Conservation (phyloP, 208 protist genomes). For the Acanthamoeba sp. region DNA sequence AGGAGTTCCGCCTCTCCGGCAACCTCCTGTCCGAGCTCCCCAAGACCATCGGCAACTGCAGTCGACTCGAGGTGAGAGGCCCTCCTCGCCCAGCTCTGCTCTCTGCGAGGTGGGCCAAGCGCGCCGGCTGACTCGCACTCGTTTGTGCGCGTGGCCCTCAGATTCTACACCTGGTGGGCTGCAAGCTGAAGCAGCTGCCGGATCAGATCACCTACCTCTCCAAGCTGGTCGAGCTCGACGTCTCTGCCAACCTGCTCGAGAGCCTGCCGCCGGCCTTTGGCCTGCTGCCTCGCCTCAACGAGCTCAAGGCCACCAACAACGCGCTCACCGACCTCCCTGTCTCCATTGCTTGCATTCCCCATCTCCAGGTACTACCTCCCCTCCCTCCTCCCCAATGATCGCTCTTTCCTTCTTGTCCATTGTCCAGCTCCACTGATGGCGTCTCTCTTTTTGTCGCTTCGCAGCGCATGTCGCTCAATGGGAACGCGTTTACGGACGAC, state of each 20-base stretch:
- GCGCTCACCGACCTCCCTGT: neutral
- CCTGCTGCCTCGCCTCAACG: neutral
- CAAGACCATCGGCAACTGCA: neutral
- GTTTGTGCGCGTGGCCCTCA: neutral
- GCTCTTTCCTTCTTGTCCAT: neutral
- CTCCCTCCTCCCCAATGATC: neutral
- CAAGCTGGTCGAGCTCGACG: conserved; percentile 22
- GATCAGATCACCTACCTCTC: neutral
- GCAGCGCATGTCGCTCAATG: conserved; percentile 31
- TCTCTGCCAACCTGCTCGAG: neutral
- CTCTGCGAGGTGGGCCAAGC: too few relatives aligned
- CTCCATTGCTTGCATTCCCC: neutral
- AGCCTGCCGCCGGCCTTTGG: neutral
- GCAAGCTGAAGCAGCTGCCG: neutral
- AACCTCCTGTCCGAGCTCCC: neutral
- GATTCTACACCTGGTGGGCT: neutral
- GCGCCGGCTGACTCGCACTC: too few relatives aligned
- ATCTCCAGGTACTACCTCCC: neutral
- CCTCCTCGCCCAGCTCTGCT: neutral
- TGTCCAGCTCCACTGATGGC: too few relatives aligned
- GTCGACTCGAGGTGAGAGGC: neutral
- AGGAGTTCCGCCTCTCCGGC: neutral
- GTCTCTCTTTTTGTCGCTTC: neutral
- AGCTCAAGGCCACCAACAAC: conserved; percentile 22
- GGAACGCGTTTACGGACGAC: neutral